Evolutionary conservation across 306 rosid species (phyloP), one percentile per base, ranked within the genome.

Genomic region (Hippophae tibetana): DNA sequence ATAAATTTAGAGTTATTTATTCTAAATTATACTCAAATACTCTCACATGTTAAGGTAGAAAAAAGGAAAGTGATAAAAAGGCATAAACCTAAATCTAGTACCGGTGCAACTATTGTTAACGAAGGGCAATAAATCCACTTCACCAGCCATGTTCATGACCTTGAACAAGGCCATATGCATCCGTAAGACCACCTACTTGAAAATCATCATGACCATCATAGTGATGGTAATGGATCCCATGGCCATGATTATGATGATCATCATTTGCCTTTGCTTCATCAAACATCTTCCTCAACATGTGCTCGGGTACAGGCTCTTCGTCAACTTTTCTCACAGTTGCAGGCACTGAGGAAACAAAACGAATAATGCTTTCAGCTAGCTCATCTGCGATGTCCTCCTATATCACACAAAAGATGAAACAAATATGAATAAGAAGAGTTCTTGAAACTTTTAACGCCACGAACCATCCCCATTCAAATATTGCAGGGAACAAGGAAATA

Each of bases 311-410:
- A n/a, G n/a, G n/a, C n/a, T n/a, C n/a, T n/a, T n/a, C n/a, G n/a
- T 71, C 85, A 18, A 72, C 79, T 72, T 81, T 79, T 60, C 85
- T 83, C 59, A 70, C 74, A 43, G 98, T 52, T 59, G 82, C 74
- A 7, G 98, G 98, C 67, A 92, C 69, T 1, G 95, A 85, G 41
- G 77, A 70, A 26, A 92, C 87, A 52, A 92, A 92, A 53, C 64
- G 76, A 58, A 80, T 78, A 71, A 92, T 78, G 48, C 76, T 77
- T 47, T 82, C 89, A 66, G 82, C 84, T 65, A 92, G 31, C 61
- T 81, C 86, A 43, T 53, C 83, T 1, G 87, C 75, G 27, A 73
- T 81, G 51, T 83, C 95, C 76, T 85, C 93, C 98, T 92, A 63
- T 53, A 55, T 69, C 45, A 69, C n/a, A 38, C n/a, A n/a, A 57